Base-by-base conservation (phyloP, 495 filamentous ascomycete species). In the Cercophora scortea region DNA sequence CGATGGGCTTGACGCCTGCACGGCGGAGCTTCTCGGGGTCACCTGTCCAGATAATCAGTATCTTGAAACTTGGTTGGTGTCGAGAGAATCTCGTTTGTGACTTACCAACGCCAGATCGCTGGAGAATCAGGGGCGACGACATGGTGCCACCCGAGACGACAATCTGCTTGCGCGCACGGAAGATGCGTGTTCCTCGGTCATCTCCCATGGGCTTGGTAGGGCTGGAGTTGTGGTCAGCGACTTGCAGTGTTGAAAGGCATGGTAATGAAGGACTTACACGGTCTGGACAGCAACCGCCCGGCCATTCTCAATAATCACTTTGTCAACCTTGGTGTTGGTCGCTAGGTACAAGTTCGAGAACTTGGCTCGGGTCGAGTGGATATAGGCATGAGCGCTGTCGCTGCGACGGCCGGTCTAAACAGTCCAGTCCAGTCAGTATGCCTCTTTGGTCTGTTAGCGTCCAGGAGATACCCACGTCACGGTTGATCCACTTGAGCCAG, bases 241-340 rank as follows among this genome's bases (percentile, higher is more conserved):
- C 46, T 19, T 54, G 19, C 19, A 11, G 47, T 41, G 2, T 9
- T 32, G 13, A 48, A n/a, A n/a, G 16, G 33, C 6, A 36, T 4
- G 8, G 19, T 16, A 5, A 2, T 4, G 32, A 52, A 42, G 3
- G 33, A 49, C 68, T 59, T 66, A 71, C 64, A 75, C 68, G 33
- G 71, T 73, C 45, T 76, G 75, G 18, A 88, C 79, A 39, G 76
- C 85, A 10, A 85, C 81, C 4, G 85, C 84, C 33, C 77, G 70
- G 32, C 79, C 81, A 52, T 86, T 78, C 52, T 90, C 85, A 46
- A 92, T 80, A 51, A 90, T 85, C 12, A 89, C 71, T 64, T 85
- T 89, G 61, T 89, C 86, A n/a, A 88, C 80, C 64, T 90, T 92
- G 60, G 86, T 90, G 67, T 88, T 87, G 66, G 80, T 84, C 56